Base-by-base conservation (phyloP, 2,329 filamentous ascomycete genomes). In the Tolypocladium tropicale region DNA sequence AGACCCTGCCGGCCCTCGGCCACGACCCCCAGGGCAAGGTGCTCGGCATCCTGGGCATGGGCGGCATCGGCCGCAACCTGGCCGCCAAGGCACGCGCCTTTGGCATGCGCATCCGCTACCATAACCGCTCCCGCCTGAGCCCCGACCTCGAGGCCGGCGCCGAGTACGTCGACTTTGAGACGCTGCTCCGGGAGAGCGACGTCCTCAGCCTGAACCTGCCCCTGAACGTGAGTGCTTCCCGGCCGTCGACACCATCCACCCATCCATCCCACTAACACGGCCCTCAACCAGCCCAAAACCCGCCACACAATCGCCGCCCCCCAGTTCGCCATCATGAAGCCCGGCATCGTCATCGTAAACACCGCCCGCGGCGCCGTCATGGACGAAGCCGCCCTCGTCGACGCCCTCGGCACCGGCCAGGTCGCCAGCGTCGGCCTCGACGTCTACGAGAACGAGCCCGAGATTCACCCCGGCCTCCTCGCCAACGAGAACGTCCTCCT, bases 31-130 rank as follows among this genome's bases (percentile, higher is more conserved):
- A 88, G 68, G 88, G 87, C 37, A 94, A 93, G 70, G 75, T 85
- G 1, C 77, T 95, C 6, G 90, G 90, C 0, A 90, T 95, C 58
- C 69, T 95, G 43, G 90, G 90, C 7, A 93, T 94, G 89, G 90
- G 90, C 23, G 89, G 90, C 2, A 94, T 95, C 58, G 90, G 90
- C 0, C 77, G 86, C 37, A 90, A 90, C 65, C 71, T 94, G 63
- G 89, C 86, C 67, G 81, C 76, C 67, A 91, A 91, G 71, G 87
- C 85, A 3, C 77, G 81, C 55, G 87, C 78, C 0, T 92, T 95
- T 66, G 88, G 85, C 12, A 91, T 94, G 87, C 79, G 71, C 48
- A 78, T 89, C 14, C 78, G 85, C 52, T 94, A 95, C 65, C 78
- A 90, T 65, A 94, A 94, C 68, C 82, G 90, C 9, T 79, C 74